Evolutionary conservation across 2,329 filamentous ascomycete species (phyloP), one percentile per base, ranked within the genome.

Genomic region (Trematosphaeria pertusa): DNA sequence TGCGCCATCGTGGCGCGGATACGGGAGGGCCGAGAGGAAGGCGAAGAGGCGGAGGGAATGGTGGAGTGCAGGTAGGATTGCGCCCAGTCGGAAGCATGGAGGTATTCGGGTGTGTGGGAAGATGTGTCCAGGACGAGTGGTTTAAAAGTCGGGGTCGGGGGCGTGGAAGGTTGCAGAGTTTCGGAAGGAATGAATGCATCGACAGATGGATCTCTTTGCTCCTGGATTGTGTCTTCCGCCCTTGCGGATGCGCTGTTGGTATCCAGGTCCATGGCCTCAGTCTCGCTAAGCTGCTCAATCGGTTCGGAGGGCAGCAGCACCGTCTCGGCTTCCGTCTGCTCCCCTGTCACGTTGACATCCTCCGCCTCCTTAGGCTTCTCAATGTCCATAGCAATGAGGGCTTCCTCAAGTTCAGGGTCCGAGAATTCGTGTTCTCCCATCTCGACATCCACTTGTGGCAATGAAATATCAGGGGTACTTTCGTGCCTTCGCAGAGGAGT

Each of bases 1-100:
- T 61, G 64, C 2, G 62, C 47, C 2, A 64, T 22, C 5, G 67
- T 70, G 21, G 67, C 67, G 17, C 62, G 65, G 28, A 68, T 64
- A 14, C 59, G 56, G 8, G 64, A 51, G 10, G 53, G 59, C 7
- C 37, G 14, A 7, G 58, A 53, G 12, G 37, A 32, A 12, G 60
- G 50, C 1, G 52, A 54, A 1, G 48, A 19, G 10, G 48, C 28
- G 5, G 48, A 35, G n/a, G 67, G 67, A 30, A 71, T 64, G 7
- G 65, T 65, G 18, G 48, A 50, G 18, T 34, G n/a, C 20, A 69
- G 59, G 47, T 69, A 65, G 10, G 48, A 30, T 10, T 57, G 56
- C 8, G 67, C 61, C 69, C 69, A 72, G 14, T 33, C 33, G 9
- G 61, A 62, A 18, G 67, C 69, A n/a, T 49, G 37, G 11, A 28